Evolutionary conservation across 495 filamentous ascomycete species (phyloP).

Genomic region (Neurospora sp.): DNA sequence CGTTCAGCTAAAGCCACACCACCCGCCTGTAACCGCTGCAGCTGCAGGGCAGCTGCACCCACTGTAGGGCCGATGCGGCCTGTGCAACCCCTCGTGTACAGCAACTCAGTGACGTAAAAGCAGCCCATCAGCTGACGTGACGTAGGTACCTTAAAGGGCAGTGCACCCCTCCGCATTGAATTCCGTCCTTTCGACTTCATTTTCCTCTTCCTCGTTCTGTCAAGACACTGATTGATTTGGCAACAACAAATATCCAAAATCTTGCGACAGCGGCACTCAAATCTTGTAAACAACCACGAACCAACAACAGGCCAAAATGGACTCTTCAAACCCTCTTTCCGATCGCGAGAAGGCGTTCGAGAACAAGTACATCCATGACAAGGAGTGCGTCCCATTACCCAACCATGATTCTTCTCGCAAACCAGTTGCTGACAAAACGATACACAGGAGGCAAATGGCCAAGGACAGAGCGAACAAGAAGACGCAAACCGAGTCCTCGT

Average conservation of each 20-base stretch:
- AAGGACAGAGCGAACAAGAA: slow-evolving; percentile 12
- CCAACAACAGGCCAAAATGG: slow-evolving; percentile 4
- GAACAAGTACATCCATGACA: slow-evolving; percentile 22
- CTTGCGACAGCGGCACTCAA: background rate
- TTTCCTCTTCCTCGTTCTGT: background rate
- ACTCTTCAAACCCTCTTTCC: slow-evolving; percentile 17
- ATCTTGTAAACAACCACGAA: background rate
- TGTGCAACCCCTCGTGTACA: background rate
- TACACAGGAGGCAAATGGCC: slow-evolving; percentile 11
- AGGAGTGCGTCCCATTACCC: slow-evolving; percentile 12
- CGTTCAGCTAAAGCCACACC: background rate
- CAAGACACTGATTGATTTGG: background rate
- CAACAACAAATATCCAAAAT: too few relatives aligned
- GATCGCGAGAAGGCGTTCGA: slow-evolving; percentile 25
- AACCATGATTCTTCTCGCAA: background rate
- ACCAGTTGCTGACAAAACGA: background rate
- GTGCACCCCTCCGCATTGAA: background rate
- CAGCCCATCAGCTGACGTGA: background rate
- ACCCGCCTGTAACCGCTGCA: background rate
- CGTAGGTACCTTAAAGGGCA: background rate
- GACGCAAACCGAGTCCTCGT: background rate
- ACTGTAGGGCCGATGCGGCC: background rate
- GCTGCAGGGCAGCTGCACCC: background rate
- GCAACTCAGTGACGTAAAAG: background rate
- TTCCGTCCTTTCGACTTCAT: background rate